Evolutionary conservation across 805 yeast genomes (phyloP), one percentile per base, ranked within the genome.

Genomic region (Pichia cabralensis): DNA sequence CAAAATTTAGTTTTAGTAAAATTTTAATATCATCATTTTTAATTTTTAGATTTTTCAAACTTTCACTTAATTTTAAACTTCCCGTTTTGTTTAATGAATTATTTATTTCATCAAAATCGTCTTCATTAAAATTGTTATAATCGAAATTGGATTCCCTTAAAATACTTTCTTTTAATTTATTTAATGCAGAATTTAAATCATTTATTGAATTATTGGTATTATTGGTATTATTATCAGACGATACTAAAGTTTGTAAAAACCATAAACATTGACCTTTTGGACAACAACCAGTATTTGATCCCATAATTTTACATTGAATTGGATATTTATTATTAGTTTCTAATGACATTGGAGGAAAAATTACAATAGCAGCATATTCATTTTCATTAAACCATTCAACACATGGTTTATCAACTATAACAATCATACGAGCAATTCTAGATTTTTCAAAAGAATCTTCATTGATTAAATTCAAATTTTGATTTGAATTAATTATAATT

Each of bases 321-420:
- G 92, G 83, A 44, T 63, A 68, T 38, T 62, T 63, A 55, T 92
- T 89, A 33, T 64, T 48, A 12, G 75, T 65, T 15, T 78, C 69
- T 36, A 89, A 65, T 1, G 94, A 76, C 13, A 73, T 71, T 13
- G 95, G 88, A 14, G 98, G 97, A 66, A 92, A 89, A 1, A 86
- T 94, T 21, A 89, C 94, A 22, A 88, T 67, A 1, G 96, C 82
- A 1, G 89, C 79, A 29, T 76, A 68, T 61, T 89, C 97, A 32
- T 75, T 76, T 31, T 81, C 86, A 11, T 76, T 70, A 62, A 88
- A 81, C 97, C 97, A 89, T 61, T 86, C 94, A 33, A 69, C 71
- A 62, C 97, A 89, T 43, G 80, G 80, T 50, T 82, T 82, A 44
- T 80, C 78, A 16, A 88, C 96, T 28, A 85, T 73, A 9, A 89